Percentiles rank a stretch among this genome's conserved stretches.
Conservation (phyloP, 148 eudicot species). For the Talinum fruticosum region DNA sequence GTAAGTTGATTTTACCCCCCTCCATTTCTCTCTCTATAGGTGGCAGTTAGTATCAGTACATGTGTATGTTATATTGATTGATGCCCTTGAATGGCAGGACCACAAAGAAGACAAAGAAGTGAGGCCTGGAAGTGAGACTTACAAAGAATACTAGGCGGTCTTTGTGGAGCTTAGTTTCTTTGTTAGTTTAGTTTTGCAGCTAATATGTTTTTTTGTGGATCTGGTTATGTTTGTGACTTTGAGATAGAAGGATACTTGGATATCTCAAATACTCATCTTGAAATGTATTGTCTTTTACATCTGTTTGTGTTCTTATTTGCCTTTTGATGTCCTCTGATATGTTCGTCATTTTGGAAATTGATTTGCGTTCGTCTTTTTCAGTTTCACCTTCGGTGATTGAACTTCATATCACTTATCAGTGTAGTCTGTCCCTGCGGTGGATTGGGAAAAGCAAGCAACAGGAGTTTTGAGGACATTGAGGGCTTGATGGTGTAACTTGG, state of each 20-base stretch:
- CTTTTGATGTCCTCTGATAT: background rate
- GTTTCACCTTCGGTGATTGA: too few species aligned
- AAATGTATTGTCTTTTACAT: constrained; percentile 20
- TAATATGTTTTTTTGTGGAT: constrained; percentile 24
- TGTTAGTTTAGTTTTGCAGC: constrained; percentile 34
- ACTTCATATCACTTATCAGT: too few species aligned
- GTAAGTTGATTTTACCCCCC: constrained; percentile 14
- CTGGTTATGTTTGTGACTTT: constrained; percentile 19
- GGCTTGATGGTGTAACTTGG: too few species aligned
- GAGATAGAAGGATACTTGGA: constrained; percentile 25
- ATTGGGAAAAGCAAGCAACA: too few species aligned
- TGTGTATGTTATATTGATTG: background rate
- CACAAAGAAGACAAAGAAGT: constrained; percentile 36
- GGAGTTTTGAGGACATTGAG: too few species aligned
- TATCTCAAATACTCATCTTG: constrained; percentile 21
- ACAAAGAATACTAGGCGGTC: constrained; percentile 21
- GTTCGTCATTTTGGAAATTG: background rate
- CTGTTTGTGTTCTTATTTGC: background rate
- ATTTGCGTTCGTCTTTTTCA: too few species aligned
- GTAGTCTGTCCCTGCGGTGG: too few species aligned
- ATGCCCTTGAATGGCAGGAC: constrained; percentile 12
- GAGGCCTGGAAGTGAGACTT: constrained; percentile 18
- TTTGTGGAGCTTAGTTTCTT: constrained; percentile 26
- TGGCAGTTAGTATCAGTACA: too few species aligned
- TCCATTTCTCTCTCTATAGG: background rate